These are phyloP conservation scores for Nakazawaea ishiwadae DNA, from an alignment of 805 yeast genomes.

Conservation along the genomic window DNA sequence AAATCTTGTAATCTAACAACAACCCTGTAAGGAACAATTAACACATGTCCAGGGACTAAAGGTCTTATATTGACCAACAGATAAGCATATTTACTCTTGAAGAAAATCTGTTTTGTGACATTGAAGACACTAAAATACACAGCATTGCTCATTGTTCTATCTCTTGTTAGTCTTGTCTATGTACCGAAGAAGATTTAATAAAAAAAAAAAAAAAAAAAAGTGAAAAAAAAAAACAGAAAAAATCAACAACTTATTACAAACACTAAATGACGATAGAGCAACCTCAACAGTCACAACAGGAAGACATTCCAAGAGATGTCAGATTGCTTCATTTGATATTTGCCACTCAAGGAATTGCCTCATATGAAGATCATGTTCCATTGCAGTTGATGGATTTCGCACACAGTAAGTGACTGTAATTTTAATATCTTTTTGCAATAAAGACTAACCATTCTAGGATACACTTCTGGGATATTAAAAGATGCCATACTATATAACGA, in stretches of 20 bases:
- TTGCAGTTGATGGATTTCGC: slow-evolving; percentile 97
- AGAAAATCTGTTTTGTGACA: slow-evolving; percentile 50
- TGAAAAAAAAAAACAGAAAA: neutral
- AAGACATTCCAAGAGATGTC: slow-evolving; percentile 78
- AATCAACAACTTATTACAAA: neutral
- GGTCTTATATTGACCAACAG: slow-evolving; percentile 93
- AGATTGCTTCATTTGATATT: slow-evolving; percentile 82
- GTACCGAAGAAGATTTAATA: neutral
- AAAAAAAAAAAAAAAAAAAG: neutral
- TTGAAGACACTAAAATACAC: slow-evolving; percentile 29
- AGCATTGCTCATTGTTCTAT: neutral
- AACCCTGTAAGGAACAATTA: slow-evolving; percentile 76
- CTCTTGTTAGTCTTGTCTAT: neutral
- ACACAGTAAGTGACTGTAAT: slow-evolving; percentile 37
- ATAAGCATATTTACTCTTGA: slow-evolving; percentile 53
- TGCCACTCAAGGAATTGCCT: slow-evolving; percentile 89
- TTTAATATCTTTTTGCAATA: neutral
- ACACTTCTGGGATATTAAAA: slow-evolving; percentile 79
- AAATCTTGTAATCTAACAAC: slow-evolving; percentile 68
- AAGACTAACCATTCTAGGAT: slow-evolving; percentile 34
- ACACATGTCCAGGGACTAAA: slow-evolving; percentile 88
- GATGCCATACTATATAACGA: slow-evolving; percentile 90
- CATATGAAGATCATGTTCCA: slow-evolving; percentile 95
- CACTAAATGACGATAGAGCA: slow-evolving; percentile 10
- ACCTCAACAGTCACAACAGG: slow-evolving; percentile 11